Conservation (phyloP, 2,329 filamentous ascomycete species). For the Neofusicoccum ribis region DNA sequence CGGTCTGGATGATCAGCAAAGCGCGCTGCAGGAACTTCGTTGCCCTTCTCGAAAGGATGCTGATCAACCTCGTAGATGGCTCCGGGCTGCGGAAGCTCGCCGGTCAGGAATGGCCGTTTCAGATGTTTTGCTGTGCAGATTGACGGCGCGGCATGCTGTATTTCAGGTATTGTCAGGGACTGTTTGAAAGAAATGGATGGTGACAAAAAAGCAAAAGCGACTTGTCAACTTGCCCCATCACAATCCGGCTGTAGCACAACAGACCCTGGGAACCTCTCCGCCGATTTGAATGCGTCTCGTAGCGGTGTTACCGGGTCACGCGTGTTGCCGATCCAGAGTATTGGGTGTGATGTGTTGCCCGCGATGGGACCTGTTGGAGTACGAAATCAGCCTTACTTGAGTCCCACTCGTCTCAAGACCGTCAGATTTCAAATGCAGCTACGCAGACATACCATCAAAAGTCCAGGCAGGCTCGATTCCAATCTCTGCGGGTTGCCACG, state of each 20-base stretch:
- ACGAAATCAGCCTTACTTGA: not conserved
- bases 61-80: constrained; percentile 18
- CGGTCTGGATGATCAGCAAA: not conserved
- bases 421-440: not conserved
- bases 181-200: not conserved
- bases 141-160: constrained; percentile 18
- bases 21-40: not conserved
- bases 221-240: constrained; percentile 23
- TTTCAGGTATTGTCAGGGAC: not conserved
- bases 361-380: not conserved
- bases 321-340: constrained; percentile 2
- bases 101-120: constrained; percentile 19
- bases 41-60: constrained; percentile 5
- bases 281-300: constrained; percentile 38
- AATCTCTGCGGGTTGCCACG: not conserved
- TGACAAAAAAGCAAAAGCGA: not conserved
- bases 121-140: constrained; percentile 22
- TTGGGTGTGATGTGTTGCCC: constrained; percentile 6
- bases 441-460: not conserved
- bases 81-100: constrained; percentile 18
- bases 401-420: not conserved
- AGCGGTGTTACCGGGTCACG: constrained; percentile 5
- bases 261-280: constrained; percentile 45
- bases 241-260: constrained; percentile 47
- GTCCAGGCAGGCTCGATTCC: not conserved